Base-by-base conservation (phyloP, 306 rosid species). In the Ormosia emarginata region DNA sequence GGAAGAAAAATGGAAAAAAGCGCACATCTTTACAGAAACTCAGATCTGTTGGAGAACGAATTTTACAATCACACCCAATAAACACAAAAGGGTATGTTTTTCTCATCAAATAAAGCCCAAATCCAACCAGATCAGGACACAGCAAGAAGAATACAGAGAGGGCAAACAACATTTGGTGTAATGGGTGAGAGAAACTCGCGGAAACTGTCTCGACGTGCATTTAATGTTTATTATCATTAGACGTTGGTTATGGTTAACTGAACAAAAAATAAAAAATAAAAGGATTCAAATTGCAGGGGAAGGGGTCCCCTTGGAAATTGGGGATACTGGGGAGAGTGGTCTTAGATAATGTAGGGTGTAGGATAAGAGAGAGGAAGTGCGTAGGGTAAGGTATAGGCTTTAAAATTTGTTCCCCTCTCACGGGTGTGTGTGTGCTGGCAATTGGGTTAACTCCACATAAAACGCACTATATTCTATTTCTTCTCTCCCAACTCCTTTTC, bases 381-480 rank as follows among this genome's bases (percentile, higher is more conserved):
- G 85, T 66, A 89, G 90, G 86, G 39, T 85, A 89, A 78, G 83
- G 63, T 30, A 68, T 41, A 56, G 32, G 36, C 79, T 44, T 70
- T 47, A 64, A 77, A 77, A 34, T 4, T 24, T 71, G 71, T 71
- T 46, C 57, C 64, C 52, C 36, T 90, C 90, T 88, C 98, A 93
- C 97, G 92, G 75, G 93, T 11, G 61, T 61, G 78, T 86, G 82
- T 85, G 90, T 87, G 94, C 87, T 89, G 94, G 91, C 90, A 89
- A 84, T 86, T 71, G 88, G 88, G 84, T 85, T 84, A 70, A 67
- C 84, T 84, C 44, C 50, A 52, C 75, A 49, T 76, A 80, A 82
- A 82, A 52, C 86, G 79, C 85, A 84, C 90, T 57, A 3, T 57
- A 71, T 61, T 52, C 52, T 55, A 18, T 63, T 46, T 78, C 74